Evolutionary conservation across 768 basidiomycete genomes (phyloP).

Genomic region (Hirschioporus abietinus): DNA sequence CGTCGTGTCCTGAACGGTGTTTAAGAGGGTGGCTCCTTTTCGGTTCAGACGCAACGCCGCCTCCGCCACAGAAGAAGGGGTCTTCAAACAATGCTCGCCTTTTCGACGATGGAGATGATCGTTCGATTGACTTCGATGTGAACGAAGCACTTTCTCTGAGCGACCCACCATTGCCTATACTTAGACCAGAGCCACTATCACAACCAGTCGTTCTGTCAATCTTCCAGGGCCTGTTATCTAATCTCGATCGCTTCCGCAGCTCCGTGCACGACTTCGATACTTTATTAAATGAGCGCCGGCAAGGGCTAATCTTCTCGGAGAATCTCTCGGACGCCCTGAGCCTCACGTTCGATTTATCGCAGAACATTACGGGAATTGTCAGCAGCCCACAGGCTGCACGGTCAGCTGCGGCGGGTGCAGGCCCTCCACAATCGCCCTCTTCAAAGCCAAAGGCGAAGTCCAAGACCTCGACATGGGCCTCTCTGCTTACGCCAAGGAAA

Average conservation of each 20-base stretch:
- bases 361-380: constrained; percentile 34
- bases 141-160: constrained; percentile 59
- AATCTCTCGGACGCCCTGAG: constrained; percentile 87
- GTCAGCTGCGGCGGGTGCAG: constrained; percentile 21
- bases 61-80: constrained; percentile 15
- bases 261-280: constrained; percentile 77
- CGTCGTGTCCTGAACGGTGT: constrained; percentile 80
- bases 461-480: constrained; percentile 57
- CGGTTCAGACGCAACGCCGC: constrained; percentile 36
- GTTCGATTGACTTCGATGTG: constrained; percentile 73
- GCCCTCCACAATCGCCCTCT: constrained; percentile 28
- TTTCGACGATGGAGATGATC: constrained; percentile 66
- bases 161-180: constrained; percentile 54
- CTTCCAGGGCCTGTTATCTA: constrained; percentile 72
- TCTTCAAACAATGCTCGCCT: constrained; percentile 16
- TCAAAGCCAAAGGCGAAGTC: constrained; percentile 46
- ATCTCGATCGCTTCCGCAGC: constrained; percentile 76
- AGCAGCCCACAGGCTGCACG: constrained; percentile 25
- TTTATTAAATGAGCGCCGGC: constrained; percentile 78
- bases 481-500: constrained; percentile 77
- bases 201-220: constrained; percentile 79
- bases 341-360: constrained; percentile 48
- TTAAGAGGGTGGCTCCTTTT: constrained; percentile 88
- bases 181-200: constrained; percentile 62
- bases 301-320: constrained; percentile 87